Base-by-base conservation (phyloP, 305 asterid genomes). In the Fraxinus sp. region DNA sequence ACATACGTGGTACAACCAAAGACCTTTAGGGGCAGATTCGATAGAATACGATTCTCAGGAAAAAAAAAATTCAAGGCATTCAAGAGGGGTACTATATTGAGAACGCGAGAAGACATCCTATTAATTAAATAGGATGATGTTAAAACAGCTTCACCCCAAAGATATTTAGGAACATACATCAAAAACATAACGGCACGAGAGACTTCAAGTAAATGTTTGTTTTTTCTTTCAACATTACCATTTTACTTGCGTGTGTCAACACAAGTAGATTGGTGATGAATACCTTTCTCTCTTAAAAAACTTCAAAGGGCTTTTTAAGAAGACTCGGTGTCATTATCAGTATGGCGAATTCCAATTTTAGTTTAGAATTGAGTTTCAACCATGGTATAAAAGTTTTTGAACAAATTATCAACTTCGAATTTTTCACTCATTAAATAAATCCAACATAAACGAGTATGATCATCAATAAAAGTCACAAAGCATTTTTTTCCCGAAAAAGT, bases 191-290 rank as follows among this genome's bases (percentile, higher is more conserved):
- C n/a, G 14, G 55, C 74, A 46, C 59, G 74, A 4, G 74, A 33
- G 13, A 81, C 79, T 20, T 81, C 79, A 32, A 80, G 83, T 28
- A 72, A 70, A 26, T 70, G 77, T 43, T 68, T 80, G 16, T 70
- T 80, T 70, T 16, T 80, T 80, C 52, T 8, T 20, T 68, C 30
- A 39, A 39, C 28, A 39, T 22, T 68, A 13, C 77, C 68, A 55
- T 55, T 55, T 55, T 18, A 7, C 22, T 55, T 24, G 6, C 0
- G 64, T 5, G 66, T 55, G 26, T 55, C 24, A 1, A n/a, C 26
- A 55, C 66, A n/a, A 55, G 66, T 55, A n/a, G 66, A 55, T n/a
- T 55, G 66, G 24, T 55, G 66, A n/a, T n/a, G 24, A n/a, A n/a
- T 18, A 1, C 11, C 1, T 46, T 46, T 52, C 7, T 55, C 26